Percentiles rank a stretch among this genome's conserved stretches.
phyloP scores from a whole-genome alignment of 331 rosid species.

The Malus hybrid region DNA sequence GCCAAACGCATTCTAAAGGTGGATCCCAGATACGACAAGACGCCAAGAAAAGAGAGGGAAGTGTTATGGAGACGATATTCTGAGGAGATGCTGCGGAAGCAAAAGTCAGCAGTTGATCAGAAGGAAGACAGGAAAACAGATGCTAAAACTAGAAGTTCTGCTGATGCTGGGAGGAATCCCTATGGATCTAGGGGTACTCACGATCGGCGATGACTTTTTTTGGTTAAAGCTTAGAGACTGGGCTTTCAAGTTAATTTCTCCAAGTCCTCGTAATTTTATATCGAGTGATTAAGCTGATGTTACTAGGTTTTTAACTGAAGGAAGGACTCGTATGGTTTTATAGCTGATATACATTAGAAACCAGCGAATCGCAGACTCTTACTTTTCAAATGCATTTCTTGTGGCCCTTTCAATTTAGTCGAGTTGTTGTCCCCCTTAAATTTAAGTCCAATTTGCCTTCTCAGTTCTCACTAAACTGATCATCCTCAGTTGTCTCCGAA shows the following conservation, averaged over 20 bases:
- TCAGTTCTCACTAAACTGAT: no score
- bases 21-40: constrained; percentile 72
- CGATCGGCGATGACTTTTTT: constrained; percentile 41
- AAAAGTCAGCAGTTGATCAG: constrained; percentile 43
- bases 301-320: neutral
- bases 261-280: neutral
- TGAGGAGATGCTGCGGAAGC: constrained; percentile 66
- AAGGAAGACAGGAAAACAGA: constrained; percentile 57
- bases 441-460: no score
- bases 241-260: neutral
- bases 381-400: neutral
- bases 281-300: neutral
- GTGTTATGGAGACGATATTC: constrained; percentile 68
- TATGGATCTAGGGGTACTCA: constrained; percentile 41
- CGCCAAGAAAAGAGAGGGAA: constrained; percentile 81
- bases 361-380: no score
- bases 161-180: constrained; percentile 34
- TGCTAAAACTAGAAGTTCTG: constrained; percentile 39
- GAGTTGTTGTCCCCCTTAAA: no score
- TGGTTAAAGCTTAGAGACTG: no score
- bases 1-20: constrained; percentile 68
- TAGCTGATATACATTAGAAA: neutral
- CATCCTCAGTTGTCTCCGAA: no score
- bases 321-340: neutral
- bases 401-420: neutral